A percentile compares a stretch with the other conserved stretches of the same genome.
phyloP scores from a whole-genome alignment of 176 grass and related monocot genomes.

The Carex pumila region DNA sequence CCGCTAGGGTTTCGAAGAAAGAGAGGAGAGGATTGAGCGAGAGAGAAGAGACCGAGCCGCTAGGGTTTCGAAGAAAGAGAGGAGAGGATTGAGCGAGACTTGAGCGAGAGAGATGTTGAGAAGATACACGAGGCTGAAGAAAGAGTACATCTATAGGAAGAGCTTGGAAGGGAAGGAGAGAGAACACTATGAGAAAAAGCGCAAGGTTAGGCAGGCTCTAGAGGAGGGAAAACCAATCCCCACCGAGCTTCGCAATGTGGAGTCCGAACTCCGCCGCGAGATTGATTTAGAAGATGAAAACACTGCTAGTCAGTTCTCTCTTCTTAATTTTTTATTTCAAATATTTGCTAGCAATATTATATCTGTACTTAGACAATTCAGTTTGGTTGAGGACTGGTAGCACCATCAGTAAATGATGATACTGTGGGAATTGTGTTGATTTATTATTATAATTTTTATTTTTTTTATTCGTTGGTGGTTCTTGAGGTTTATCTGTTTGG shows the following conservation, averaged over 20 bases:
- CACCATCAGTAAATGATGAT: neutral
- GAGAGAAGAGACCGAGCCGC: neutral
- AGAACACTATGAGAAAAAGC: slow-evolving; percentile 88
- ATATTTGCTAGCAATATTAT: neutral
- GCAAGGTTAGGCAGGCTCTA: slow-evolving; percentile 60
- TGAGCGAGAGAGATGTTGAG: slow-evolving; percentile 39
- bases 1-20: too few species aligned
- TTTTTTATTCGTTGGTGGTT: neutral
- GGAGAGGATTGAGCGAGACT: neutral
- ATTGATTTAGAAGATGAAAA: slow-evolving; percentile 80
- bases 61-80: neutral
- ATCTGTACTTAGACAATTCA: neutral
- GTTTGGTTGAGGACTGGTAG: neutral
- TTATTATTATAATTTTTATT: neutral
- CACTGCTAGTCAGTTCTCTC: slow-evolving; percentile 27
- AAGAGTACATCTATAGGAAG: slow-evolving; percentile 71
- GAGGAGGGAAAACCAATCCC: slow-evolving; percentile 84
- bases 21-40: too few species aligned
- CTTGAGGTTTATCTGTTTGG: neutral
- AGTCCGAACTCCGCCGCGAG: slow-evolving; percentile 50
- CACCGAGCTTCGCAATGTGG: slow-evolving; percentile 79
- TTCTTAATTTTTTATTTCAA: neutral
- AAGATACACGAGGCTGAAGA: slow-evolving; percentile 34
- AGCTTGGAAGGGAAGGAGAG: slow-evolving; percentile 69
- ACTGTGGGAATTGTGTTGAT: neutral